Percentiles rank a stretch among this genome's conserved stretches.
phyloP scores from a whole-genome alignment of 805 yeast genomes.

The fission yeast (Schizosaccharomyces pombe) region ASM294v3 CU329670.1:784501-785000 shows the following conservation, averaged over 20 bases:
- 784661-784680: too few relatives aligned
- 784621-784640: too few relatives aligned
- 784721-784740: not conserved
- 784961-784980: not conserved
- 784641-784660: too few relatives aligned
- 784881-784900: not conserved
- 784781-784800: conserved; percentile 6
- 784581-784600: too few relatives aligned
- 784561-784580: too few relatives aligned
- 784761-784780: not conserved
- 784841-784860: not conserved
- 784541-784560: too few relatives aligned
- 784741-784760: not conserved
- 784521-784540: too few relatives aligned
- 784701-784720: too few relatives aligned
- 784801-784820: conserved; percentile 9
- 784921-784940: not conserved
- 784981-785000: not conserved
- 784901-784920: not conserved
- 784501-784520: too few relatives aligned
- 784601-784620: too few relatives aligned
- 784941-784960: not conserved
- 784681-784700: too few relatives aligned
- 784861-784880: not conserved
- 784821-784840: conserved; percentile 10